Conservation (phyloP, 805 yeast genomes). For the Kodamaea kaohsiungensis region DNA sequence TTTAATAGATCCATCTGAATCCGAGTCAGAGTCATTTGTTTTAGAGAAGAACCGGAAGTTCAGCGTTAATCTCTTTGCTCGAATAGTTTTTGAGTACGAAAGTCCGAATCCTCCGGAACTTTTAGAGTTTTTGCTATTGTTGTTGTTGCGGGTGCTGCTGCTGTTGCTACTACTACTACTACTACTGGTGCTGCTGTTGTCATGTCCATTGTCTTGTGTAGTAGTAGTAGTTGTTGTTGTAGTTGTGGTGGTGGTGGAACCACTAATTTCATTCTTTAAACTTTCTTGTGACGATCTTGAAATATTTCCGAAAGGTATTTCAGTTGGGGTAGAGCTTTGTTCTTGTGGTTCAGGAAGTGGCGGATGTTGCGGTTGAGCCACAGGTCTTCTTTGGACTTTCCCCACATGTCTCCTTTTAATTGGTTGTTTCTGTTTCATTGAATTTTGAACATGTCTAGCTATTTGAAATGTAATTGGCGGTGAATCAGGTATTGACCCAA, state of each 20-base stretch:
- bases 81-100: constrained; percentile 14
- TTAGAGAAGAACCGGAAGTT: constrained; percentile 13
- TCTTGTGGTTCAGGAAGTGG: not conserved
- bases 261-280: not conserved
- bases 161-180: too few relatives aligned
- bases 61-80: constrained; percentile 5
- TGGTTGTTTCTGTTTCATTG: constrained; percentile 9
- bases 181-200: too few relatives aligned
- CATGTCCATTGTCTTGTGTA: not conserved
- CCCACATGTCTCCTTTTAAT: not conserved
- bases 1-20: constrained; percentile 15
- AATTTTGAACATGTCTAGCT: constrained; percentile 22
- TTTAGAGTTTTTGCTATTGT: not conserved
- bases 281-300: not conserved
- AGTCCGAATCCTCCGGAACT: constrained; percentile 9
- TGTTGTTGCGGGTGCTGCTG: not conserved
- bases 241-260: too few relatives aligned
- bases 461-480: constrained; percentile 35
- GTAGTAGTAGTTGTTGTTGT: not conserved
- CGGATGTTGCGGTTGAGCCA: not conserved
- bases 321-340: not conserved
- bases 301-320: too few relatives aligned
- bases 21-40: constrained; percentile 14
- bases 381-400: not conserved
- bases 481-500: constrained; percentile 18